These are phyloP conservation scores for Trametopsis cervina DNA, from an alignment of 768 basidiomycete species.

Conservation along the genomic window DNA sequence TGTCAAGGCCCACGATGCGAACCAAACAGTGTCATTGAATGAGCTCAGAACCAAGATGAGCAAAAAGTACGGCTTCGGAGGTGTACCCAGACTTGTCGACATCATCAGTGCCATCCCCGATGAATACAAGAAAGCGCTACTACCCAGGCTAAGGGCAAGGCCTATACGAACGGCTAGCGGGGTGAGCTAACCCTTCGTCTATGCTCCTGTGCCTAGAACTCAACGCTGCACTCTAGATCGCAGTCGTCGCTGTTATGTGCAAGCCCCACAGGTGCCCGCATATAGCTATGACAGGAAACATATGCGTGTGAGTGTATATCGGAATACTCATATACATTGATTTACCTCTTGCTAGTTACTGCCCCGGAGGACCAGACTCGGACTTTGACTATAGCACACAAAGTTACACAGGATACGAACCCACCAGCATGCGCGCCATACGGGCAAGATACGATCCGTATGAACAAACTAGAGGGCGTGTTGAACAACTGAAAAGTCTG, in stretches of 20 bases:
- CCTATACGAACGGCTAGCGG: conserved; percentile 97
- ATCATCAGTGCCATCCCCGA: conserved; percentile 98
- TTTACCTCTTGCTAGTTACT: conserved; percentile 53
- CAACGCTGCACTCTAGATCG: conserved; percentile 52
- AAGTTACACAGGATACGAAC: conserved; percentile 91
- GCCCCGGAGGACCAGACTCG: conserved; percentile 97
- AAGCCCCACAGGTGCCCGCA: conserved; percentile 99
- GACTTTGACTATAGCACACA: conserved; percentile 99
- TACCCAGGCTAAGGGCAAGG: conserved; percentile 86
- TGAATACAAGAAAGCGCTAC: conserved; percentile 86
- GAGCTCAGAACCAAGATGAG: conserved; percentile 80
- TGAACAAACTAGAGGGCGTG: conserved; percentile 90
- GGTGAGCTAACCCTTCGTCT: conserved; percentile 38
- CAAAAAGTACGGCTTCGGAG: conserved; percentile 83
- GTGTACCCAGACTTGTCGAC: conserved; percentile 90
- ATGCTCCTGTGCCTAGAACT: not conserved
- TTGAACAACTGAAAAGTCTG: conserved; percentile 93
- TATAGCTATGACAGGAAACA: conserved; percentile 99
- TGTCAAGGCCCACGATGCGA: conserved; percentile 79
- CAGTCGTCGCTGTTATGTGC: conserved; percentile 99
- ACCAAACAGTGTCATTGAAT: conserved; percentile 78
- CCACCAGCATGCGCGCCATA: conserved; percentile 98
- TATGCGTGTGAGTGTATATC: conserved; percentile 74
- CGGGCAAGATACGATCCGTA: conserved; percentile 96
- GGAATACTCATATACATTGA: not conserved